Evolutionary conservation across 805 yeast genomes (phyloP).

Genomic region (Metschnikowia vanudenii): DNA sequence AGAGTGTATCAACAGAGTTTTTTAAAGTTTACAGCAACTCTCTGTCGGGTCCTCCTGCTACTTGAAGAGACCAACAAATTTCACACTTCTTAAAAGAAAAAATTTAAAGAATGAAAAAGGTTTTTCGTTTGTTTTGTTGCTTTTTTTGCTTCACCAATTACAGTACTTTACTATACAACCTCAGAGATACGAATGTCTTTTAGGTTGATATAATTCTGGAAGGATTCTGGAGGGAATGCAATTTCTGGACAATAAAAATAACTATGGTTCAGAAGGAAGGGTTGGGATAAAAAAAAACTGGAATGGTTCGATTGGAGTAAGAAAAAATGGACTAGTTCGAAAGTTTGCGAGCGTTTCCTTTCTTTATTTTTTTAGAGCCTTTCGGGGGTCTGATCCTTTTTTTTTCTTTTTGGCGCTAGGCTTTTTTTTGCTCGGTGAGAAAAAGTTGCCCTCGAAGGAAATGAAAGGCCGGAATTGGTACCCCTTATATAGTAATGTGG

Average conservation of each 20-base stretch:
- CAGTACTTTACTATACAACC: conserved; percentile 19
- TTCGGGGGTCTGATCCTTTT: not conserved
- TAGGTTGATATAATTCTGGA: conserved; percentile 1
- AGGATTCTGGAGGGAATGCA: conserved; percentile 2
- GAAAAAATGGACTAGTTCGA: not conserved
- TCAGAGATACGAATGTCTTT: conserved; percentile 6
- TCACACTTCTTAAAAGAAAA: conserved; percentile 2
- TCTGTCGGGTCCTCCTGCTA: conserved; percentile 9
- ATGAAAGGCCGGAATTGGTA: not conserved
- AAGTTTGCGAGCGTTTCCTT: not conserved
- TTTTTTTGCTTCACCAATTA: conserved; percentile 17
- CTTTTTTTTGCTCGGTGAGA: conserved; percentile 4
- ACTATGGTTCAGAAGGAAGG: not conserved
- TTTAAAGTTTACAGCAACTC: conserved; percentile 9
- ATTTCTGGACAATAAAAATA: not conserved
- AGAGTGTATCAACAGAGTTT: not conserved
- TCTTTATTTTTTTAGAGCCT: not conserved
- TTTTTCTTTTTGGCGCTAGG: not conserved
- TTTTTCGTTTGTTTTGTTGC: too few species aligned
- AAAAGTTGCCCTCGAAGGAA: not conserved
- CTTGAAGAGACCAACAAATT: conserved; percentile 9
- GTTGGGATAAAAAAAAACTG: not conserved
- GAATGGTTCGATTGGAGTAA: not conserved
- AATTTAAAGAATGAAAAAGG: conserved; percentile 4
- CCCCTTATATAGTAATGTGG: conserved; percentile 11